These are phyloP conservation scores for Alliaria petiolata DNA, from an alignment of 345 rosid genomes.

Conservation along the genomic window DNA sequence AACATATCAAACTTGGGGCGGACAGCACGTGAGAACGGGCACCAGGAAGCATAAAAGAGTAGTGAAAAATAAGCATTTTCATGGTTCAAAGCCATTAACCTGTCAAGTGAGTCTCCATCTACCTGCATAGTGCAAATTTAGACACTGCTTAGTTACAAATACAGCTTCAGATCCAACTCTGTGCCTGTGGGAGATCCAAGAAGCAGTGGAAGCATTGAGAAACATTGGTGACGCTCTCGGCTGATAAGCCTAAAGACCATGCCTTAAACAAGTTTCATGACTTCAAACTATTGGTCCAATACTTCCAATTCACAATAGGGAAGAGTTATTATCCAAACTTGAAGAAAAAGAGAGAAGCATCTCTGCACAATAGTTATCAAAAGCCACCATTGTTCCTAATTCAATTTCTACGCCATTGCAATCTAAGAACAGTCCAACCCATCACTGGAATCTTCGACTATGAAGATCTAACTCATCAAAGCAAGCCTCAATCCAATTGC, in stretches of 20 bases:
- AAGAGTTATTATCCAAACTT: background rate
- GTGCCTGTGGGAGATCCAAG: background rate
- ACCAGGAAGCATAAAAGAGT: conserved; percentile 87
- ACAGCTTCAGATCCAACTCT: background rate
- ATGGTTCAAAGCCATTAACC: conserved; percentile 35
- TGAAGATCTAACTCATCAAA: background rate
- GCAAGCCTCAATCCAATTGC: background rate
- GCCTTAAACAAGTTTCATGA: background rate
- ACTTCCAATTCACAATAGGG: background rate
- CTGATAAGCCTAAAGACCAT: background rate
- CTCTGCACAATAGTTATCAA: background rate
- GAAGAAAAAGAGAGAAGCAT: background rate
- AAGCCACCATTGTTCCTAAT: background rate
- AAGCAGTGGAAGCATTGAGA: background rate
- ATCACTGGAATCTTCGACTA: background rate
- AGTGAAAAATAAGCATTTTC: conserved; percentile 43
- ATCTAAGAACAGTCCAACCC: background rate
- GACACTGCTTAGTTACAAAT: background rate
- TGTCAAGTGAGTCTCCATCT: conserved; percentile 62
- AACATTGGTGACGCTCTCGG: background rate
- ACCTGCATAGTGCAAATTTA: conserved; percentile 39
- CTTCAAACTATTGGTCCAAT: background rate
- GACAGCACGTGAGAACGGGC: conserved; percentile 59
- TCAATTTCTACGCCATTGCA: too few relatives aligned
- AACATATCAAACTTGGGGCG: conserved; percentile 53